Evolutionary conservation across 495 filamentous ascomycete species (phyloP).

Genomic region (Talaromyces borbonicus): DNA sequence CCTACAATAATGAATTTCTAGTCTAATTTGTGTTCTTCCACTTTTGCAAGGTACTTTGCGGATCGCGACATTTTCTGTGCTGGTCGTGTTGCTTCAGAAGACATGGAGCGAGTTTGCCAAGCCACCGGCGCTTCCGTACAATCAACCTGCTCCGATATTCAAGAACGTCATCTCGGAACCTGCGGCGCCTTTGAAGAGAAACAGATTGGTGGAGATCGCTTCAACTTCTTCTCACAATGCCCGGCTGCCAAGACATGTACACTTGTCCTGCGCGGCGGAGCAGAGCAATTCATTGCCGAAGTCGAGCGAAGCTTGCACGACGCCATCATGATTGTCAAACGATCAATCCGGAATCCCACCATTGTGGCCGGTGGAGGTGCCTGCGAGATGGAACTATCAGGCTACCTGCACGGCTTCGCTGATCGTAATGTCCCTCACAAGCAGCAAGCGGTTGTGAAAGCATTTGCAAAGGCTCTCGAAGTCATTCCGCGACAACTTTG

Average conservation of each 20-base stretch:
- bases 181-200: constrained; percentile 89
- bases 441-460: constrained; percentile 95
- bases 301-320: constrained; percentile 96
- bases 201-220: constrained; percentile 93
- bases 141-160: constrained; percentile 95
- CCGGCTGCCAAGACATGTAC: constrained; percentile 95
- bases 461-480: constrained; percentile 94
- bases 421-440: constrained; percentile 88
- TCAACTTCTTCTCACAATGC: constrained; percentile 97
- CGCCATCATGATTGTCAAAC: constrained; percentile 98
- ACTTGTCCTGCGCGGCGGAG: constrained; percentile 85
- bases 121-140: constrained; percentile 88
- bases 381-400: constrained; percentile 91
- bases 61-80: constrained; percentile 98
- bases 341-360: constrained; percentile 81
- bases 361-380: constrained; percentile 96
- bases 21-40: too few relatives aligned
- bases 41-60: constrained; percentile 63
- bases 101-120: constrained; percentile 92
- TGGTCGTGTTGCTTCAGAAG: constrained; percentile 82
- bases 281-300: constrained; percentile 98
- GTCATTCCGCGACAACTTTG: constrained; percentile 94
- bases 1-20: too few relatives aligned
- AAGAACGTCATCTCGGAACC: constrained; percentile 77
- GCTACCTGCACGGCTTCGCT: constrained; percentile 83